Evolutionary conservation across 1,284 basidiomycete species (phyloP).

Genomic region (Cutaneotrichosporon cutaneum): DNA sequence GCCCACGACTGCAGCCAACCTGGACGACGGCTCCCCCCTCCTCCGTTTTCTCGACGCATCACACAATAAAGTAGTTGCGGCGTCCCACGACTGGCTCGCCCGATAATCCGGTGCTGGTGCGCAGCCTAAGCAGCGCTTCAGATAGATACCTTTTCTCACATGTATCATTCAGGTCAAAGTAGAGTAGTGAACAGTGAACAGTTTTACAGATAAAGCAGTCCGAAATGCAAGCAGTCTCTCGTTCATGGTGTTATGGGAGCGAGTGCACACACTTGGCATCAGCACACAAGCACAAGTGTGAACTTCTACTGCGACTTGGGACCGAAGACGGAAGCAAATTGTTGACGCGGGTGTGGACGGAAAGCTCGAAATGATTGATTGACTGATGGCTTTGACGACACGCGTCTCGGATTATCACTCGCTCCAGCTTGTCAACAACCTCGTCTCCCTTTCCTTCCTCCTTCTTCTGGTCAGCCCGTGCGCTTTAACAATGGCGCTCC

Average conservation of each 20-base stretch:
- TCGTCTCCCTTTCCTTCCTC: background rate
- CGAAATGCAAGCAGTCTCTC: slow-evolving; percentile 4
- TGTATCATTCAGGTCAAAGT: slow-evolving; percentile 9
- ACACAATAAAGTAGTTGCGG: background rate
- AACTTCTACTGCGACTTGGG: too few species aligned
- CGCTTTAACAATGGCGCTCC: slow-evolving; percentile 18
- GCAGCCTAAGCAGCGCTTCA: background rate
- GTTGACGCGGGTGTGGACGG: background rate
- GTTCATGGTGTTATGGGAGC: background rate
- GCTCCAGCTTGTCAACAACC: background rate
- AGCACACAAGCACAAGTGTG: too few species aligned
- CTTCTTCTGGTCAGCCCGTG: background rate
- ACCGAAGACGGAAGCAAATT: background rate
- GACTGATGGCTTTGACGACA: background rate
- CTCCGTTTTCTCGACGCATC: background rate
- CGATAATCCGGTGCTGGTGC: slow-evolving; percentile 7
- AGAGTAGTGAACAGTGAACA: slow-evolving; percentile 4
- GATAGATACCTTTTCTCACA: slow-evolving; percentile 12
- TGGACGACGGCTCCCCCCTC: background rate
- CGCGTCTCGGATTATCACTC: background rate
- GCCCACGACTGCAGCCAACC: background rate
- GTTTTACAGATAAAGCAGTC: background rate
- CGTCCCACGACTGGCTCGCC: background rate
- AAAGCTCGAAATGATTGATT: too few species aligned
- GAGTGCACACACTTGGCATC: too few species aligned